Evolutionary conservation across 768 basidiomycete genomes (phyloP), one percentile per base, ranked within the genome.

Genomic region (Kwoniella shandongensis): DNA sequence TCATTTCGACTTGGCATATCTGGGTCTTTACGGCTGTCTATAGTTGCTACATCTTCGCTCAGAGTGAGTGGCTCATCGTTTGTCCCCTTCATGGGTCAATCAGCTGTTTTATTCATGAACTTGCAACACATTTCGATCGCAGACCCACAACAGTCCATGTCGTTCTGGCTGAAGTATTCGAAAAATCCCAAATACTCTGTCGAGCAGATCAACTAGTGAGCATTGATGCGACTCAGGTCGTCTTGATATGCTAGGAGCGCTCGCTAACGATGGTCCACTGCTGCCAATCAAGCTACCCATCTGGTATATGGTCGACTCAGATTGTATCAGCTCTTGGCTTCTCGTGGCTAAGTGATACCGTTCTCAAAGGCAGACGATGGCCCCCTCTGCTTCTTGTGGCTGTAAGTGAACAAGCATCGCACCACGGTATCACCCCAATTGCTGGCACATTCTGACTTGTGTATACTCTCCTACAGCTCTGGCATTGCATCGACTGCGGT

Each of bases 161-260:
- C 54, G 0, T 71, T 54, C 51, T 69, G 63, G 62, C 62, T 72
- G 41, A 72, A 72, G 46, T 52, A 49, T 13, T 66, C 64, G 44
- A 62, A 26, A 23, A 17, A 60, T 46, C 48, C 61, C 39, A 52
- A 25, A 32, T 66, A 65, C 55, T 40, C 58, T 1, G 46, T 66
- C 29, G 39, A 57, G 17, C 61, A 66, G 51, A 62, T 66, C 44
- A 59, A 67, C 26, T 57, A 54, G 36, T 54, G 15, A 49, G 51
- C 42, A 4, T 23, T 12, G 18, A 44, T n/a, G n/a, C n/a, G n/a
- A n/a, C n/a, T n/a, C n/a, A n/a, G n/a, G n/a, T n/a, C n/a, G n/a
- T n/a, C n/a, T n/a, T n/a, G n/a, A n/a, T n/a, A n/a, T n/a, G n/a
- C n/a, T n/a, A n/a, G 22, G 12, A 20, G 18, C 42, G 22, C 11